Base-by-base conservation (phyloP, 495 filamentous ascomycete genomes). In the Lepidopterella palustris region DNA sequence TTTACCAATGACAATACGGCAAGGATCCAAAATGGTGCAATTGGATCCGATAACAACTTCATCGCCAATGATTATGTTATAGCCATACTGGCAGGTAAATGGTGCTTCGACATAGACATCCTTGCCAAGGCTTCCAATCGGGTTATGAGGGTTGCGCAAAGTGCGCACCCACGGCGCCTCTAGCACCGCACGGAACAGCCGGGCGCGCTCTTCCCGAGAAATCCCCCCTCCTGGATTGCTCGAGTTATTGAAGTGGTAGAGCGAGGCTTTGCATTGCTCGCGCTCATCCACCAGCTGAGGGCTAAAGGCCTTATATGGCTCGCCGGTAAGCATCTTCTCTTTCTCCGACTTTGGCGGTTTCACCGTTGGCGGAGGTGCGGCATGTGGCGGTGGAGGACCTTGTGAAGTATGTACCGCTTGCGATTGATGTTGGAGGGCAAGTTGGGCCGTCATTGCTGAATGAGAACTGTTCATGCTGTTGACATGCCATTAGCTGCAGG, bases 21-120 rank as follows among this genome's bases (percentile, higher is more conserved):
- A 82, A 31, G 90, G 85, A 66, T 98, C 93, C 52, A 92, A 81
- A 66, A 98, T 88, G 10, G 86, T 82, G 69, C 93, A 97, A 63
- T 91, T 90, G 48, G 88, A 81, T 9, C 87, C 88, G 59, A 98
- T 91, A 61, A 86, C 81, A 5, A 93, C 89, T 67, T 93, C 85
- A 65, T 92, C 87, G 23, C 88, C 93, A 61, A 98, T 85, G 35
- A 80, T 80, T 63, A 97, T 87, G 66, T 98, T 97, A 68, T 96
- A 96, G 1, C 93, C 93, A 67, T 97, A 98, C 67, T 96, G 90
- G 72, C 93, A 97, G 32, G 78, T 85, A 70, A 98, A 97, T 11
- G 93, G 92, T 2, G 89, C 84, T 59, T 97, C 90, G 40, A 98
- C 88, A 39, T 84, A 79, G 6, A 88, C 86, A 51, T 88, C 83